Percentiles rank a stretch among this genome's conserved stretches.
Evolutionary conservation across 345 rosid species (phyloP).

Genomic region (Noccaea bulbosa): DNA sequence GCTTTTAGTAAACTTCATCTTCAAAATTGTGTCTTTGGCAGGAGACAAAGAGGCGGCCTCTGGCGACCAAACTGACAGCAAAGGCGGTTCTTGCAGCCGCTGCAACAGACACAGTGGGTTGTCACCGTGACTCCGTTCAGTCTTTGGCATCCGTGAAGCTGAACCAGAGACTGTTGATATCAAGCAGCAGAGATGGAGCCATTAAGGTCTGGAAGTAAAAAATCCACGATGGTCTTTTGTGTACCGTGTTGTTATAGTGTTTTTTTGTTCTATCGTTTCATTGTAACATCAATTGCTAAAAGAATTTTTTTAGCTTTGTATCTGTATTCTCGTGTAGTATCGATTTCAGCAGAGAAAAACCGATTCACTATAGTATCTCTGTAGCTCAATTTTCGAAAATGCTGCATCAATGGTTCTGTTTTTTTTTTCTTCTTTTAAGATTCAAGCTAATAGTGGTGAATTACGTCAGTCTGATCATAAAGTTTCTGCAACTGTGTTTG

Average conservation of each 20-base stretch:
- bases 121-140: conserved; percentile 91
- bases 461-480: background rate
- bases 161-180: conserved; percentile 88
- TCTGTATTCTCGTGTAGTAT: too few species aligned
- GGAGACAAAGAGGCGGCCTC: conserved; percentile 80
- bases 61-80: conserved; percentile 66
- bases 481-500: background rate
- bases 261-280: background rate
- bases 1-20: background rate
- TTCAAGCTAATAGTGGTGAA: background rate
- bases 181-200: conserved; percentile 97
- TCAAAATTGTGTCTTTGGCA: conserved; percentile 41
- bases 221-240: conserved; percentile 1
- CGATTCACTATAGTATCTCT: background rate
- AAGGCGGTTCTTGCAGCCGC: conserved; percentile 73
- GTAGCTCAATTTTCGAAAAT: background rate
- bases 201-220: conserved; percentile 95
- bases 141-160: conserved; percentile 87
- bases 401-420: background rate
- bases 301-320: conserved; percentile 9
- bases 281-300: conserved; percentile 24
- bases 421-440: background rate
- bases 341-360: background rate
- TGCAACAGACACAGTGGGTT: conserved; percentile 91
- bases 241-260: conserved; percentile 32